A percentile compares a stretch with the other conserved stretches of the same genome.
Evolutionary conservation across 2,329 filamentous ascomycete genomes (phyloP).

Genomic region (Nemania abortiva): DNA sequence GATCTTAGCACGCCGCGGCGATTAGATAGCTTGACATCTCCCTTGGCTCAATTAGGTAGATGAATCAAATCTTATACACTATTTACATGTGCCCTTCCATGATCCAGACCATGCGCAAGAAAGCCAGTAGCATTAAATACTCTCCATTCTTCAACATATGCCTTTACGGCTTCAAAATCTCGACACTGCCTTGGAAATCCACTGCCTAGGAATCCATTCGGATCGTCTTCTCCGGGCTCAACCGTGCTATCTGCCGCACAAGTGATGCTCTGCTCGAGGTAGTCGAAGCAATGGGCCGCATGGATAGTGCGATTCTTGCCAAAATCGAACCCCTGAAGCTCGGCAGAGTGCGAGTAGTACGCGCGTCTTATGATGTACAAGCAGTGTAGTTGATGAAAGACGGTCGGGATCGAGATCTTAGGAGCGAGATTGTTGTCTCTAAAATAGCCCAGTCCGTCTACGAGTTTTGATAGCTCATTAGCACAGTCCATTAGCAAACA

Average conservation of each 20-base stretch:
- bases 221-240: slow-evolving; percentile 27
- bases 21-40: neutral
- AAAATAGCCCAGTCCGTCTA: slow-evolving; percentile 38
- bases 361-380: slow-evolving; percentile 35
- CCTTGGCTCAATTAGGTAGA: too few species aligned
- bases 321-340: slow-evolving; percentile 35
- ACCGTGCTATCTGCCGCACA: slow-evolving; percentile 33
- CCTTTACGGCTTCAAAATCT: slow-evolving; percentile 30
- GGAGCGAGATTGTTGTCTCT: slow-evolving; percentile 29
- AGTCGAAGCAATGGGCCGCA: slow-evolving; percentile 37
- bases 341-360: slow-evolving; percentile 27
- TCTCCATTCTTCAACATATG: slow-evolving; percentile 28
- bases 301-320: slow-evolving; percentile 32
- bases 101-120: slow-evolving; percentile 25
- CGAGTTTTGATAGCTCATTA: neutral
- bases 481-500: neutral
- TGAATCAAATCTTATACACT: neutral
- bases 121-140: slow-evolving; percentile 38
- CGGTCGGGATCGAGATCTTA: slow-evolving; percentile 33
- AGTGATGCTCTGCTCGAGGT: slow-evolving; percentile 33
- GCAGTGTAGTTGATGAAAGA: slow-evolving; percentile 35
- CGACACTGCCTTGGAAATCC: slow-evolving; percentile 33
- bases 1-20: neutral
- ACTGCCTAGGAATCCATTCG: slow-evolving; percentile 34
- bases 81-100: slow-evolving; percentile 28